Conservation (phyloP, 257 asterid genomes). For the Jacaranda copaia region DNA sequence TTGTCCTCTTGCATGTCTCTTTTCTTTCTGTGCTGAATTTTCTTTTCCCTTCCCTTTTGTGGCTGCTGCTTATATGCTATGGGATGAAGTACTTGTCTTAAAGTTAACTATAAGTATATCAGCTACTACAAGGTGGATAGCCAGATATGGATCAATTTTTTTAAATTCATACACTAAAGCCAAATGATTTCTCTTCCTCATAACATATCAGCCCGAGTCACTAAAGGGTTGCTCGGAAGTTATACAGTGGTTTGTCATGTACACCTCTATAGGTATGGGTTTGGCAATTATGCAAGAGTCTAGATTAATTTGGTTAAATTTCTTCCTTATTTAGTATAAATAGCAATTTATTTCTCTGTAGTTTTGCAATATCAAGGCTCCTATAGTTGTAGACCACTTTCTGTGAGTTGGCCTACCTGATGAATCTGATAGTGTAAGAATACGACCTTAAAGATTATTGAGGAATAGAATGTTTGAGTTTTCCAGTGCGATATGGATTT, state of each 20-base stretch:
- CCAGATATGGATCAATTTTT: neutral
- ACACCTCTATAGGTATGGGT: neutral
- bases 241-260: slow-evolving; percentile 4
- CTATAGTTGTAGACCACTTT: neutral
- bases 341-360: neutral
- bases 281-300: neutral
- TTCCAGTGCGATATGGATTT: neutral
- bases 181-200: neutral
- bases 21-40: neutral
- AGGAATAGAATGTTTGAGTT: neutral
- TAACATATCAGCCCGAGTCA: neutral
- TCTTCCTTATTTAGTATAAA: neutral
- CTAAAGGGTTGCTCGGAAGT: slow-evolving; percentile 15
- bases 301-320: neutral
- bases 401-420: neutral
- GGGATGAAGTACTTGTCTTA: neutral
- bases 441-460: neutral
- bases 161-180: neutral
- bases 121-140: neutral
- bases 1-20: neutral
- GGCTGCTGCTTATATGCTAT: neutral
- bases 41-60: neutral
- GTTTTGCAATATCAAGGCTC: neutral
- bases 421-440: neutral
- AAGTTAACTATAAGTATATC: neutral